Evolutionary conservation across 2,329 filamentous ascomycete species (phyloP).

Genomic region (Oidium heveae): DNA sequence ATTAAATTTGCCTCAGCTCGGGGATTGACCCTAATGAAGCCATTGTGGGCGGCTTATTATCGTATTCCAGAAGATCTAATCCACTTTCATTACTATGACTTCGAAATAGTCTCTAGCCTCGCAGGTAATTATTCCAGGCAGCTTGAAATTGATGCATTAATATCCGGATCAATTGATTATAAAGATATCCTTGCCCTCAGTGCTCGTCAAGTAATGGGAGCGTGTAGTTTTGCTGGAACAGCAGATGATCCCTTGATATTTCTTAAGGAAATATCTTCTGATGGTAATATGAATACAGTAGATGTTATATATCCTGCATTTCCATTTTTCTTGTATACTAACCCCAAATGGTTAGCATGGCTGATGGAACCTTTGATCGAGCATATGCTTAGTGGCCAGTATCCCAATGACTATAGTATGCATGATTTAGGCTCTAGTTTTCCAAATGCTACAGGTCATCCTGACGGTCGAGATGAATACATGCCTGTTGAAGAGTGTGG

Average conservation of each 20-base stretch:
- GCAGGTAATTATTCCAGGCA: slow-evolving; percentile 51
- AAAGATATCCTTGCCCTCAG: slow-evolving; percentile 54
- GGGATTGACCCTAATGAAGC: slow-evolving; percentile 53
- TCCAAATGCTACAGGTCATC: slow-evolving; percentile 52
- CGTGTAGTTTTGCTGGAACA: slow-evolving; percentile 49
- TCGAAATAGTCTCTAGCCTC: slow-evolving; percentile 32
- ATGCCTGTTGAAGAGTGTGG: slow-evolving; percentile 44
- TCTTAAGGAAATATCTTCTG: slow-evolving; percentile 65
- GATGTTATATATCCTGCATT: slow-evolving; percentile 74
- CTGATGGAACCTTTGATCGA: slow-evolving; percentile 58
- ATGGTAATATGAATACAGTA: slow-evolving; percentile 66
- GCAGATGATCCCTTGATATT: slow-evolving; percentile 50
- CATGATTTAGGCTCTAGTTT: slow-evolving; percentile 51
- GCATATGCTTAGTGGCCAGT: slow-evolving; percentile 59
- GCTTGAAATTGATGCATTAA: slow-evolving; percentile 43
- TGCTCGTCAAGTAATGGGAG: slow-evolving; percentile 58
- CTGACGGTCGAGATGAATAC: slow-evolving; percentile 35
- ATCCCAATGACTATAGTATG: slow-evolving; percentile 61
- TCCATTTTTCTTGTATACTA: slow-evolving; percentile 69
- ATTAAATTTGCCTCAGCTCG: slow-evolving; percentile 55
- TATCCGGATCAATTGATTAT: slow-evolving; percentile 50
- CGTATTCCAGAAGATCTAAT: slow-evolving; percentile 34
- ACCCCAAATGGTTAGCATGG: slow-evolving; percentile 57
- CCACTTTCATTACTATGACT: slow-evolving; percentile 54
- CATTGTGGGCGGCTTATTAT: slow-evolving; percentile 60